Evolutionary conservation across 495 filamentous ascomycete species (phyloP).

Genomic region (Cryomyces minteri): DNA sequence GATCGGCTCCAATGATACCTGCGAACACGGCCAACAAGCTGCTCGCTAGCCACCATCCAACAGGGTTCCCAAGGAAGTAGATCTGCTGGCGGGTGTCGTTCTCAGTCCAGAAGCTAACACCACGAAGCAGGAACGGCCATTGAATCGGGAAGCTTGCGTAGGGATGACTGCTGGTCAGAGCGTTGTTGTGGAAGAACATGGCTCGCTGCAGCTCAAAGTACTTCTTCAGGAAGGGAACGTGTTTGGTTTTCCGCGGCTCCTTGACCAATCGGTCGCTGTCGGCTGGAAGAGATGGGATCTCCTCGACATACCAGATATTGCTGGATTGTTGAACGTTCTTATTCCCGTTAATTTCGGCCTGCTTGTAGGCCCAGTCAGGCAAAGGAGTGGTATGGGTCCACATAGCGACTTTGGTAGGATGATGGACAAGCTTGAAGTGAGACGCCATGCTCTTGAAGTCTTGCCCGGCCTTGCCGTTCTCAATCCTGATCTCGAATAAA

Average conservation of each 20-base stretch:
- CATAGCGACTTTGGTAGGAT: conserved; percentile 90
- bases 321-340: conserved; percentile 82
- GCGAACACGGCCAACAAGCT: conserved; percentile 83
- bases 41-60: conserved; percentile 95
- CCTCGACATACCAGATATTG: conserved; percentile 88
- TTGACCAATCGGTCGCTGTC: conserved; percentile 51
- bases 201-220: conserved; percentile 93
- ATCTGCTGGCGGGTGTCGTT: conserved; percentile 93
- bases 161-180: conserved; percentile 87
- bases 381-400: conserved; percentile 92
- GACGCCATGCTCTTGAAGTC: conserved; percentile 77
- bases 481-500: conserved; percentile 80
- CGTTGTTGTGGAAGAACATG: conserved; percentile 99
- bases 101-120: conserved; percentile 98
- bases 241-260: conserved; percentile 58
- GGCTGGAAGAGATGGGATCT: conserved; percentile 58
- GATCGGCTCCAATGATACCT: conserved; percentile 82
- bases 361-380: conserved; percentile 91
- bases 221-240: conserved; percentile 75
- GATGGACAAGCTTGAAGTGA: conserved; percentile 88
- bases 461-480: conserved; percentile 64
- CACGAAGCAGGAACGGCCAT: conserved; percentile 92
- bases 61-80: conserved; percentile 93
- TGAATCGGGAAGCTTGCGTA: conserved; percentile 90
- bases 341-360: conserved; percentile 98